A percentile compares a stretch with the other conserved stretches of the same genome.
These are phyloP conservation scores for Flaveria linearis DNA, from an alignment of 129 eudicot species.

Conservation along the genomic window DNA sequence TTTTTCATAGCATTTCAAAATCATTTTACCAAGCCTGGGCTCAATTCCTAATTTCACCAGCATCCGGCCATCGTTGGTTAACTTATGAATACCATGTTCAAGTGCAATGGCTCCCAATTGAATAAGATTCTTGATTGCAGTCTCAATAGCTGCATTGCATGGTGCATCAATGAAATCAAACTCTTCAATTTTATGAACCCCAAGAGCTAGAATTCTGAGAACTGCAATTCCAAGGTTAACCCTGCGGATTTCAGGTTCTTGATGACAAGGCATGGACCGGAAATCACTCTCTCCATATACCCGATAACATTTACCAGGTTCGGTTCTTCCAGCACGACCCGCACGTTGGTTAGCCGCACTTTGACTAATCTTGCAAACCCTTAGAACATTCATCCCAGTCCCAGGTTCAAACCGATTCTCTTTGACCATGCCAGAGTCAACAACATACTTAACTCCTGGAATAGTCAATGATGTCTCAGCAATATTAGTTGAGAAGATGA, in stretches of 20 bases:
- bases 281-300: slow-evolving; percentile 63
- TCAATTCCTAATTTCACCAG: slow-evolving; percentile 83
- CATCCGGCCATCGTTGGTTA: slow-evolving; percentile 56
- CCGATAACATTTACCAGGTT: slow-evolving; percentile 83
- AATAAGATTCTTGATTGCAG: slow-evolving; percentile 68
- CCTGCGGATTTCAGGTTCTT: slow-evolving; percentile 87
- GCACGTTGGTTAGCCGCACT: slow-evolving; percentile 93
- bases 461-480: slow-evolving; percentile 97
- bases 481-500: slow-evolving; percentile 83
- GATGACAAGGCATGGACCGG: slow-evolving; percentile 61
- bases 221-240: slow-evolving; percentile 94
- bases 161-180: slow-evolving; percentile 94
- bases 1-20: slow-evolving; percentile 54
- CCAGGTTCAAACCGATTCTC: slow-evolving; percentile 77
- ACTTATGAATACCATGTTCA: slow-evolving; percentile 41
- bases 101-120: slow-evolving; percentile 69
- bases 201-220: slow-evolving; percentile 74
- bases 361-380: slow-evolving; percentile 72
- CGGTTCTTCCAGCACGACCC: slow-evolving; percentile 97
- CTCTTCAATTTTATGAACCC: slow-evolving; percentile 48
- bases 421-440: slow-evolving; percentile 89
- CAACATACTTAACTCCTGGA: slow-evolving; percentile 88
- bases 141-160: slow-evolving; percentile 54
- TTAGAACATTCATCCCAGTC: slow-evolving; percentile 84
- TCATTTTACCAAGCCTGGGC: slow-evolving; percentile 83